A percentile compares a stretch with the other conserved stretches of the same genome.
These are phyloP conservation scores for Yamadazyma olivae DNA, from an alignment of 805 yeast species.

Conservation along the genomic window DNA sequence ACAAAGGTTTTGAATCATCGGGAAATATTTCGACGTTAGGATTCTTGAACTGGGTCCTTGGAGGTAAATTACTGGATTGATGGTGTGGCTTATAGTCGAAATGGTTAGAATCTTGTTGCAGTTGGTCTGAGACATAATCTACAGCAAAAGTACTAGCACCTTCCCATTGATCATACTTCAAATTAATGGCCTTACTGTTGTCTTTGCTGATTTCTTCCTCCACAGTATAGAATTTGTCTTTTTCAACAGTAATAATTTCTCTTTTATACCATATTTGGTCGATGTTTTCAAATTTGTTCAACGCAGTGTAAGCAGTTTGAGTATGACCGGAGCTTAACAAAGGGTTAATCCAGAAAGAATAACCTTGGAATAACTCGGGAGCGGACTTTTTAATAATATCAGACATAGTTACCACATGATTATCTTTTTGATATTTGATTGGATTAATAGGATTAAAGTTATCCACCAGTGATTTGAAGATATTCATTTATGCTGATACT, in stretches of 20 bases:
- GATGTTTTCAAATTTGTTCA: slow-evolving; percentile 38
- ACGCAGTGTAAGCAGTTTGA: slow-evolving; percentile 48
- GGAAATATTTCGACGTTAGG: slow-evolving; percentile 39
- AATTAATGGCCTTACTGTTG: slow-evolving; percentile 3
- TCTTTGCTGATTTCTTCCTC: slow-evolving; percentile 20
- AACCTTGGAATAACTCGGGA: slow-evolving; percentile 39
- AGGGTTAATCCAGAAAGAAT: slow-evolving; percentile 44
- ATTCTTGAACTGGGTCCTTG: slow-evolving; percentile 62
- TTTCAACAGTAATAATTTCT: slow-evolving; percentile 31
- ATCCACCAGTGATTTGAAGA: slow-evolving; percentile 22
- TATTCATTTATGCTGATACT: slow-evolving; percentile 1
- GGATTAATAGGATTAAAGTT: slow-evolving; percentile 23
- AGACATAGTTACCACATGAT: slow-evolving; percentile 11
- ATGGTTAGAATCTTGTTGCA: slow-evolving; percentile 17
- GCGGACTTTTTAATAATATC: slow-evolving; percentile 34
- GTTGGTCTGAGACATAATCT: slow-evolving; percentile 38
- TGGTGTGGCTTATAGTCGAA: slow-evolving; percentile 37
- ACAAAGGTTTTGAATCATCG: slow-evolving; percentile 50
- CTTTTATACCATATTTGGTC: slow-evolving; percentile 48
- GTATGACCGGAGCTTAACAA: slow-evolving; percentile 45
- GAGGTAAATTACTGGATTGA: slow-evolving; percentile 58
- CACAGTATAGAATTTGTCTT: slow-evolving; percentile 17
- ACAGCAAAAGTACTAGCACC: slow-evolving; percentile 47
- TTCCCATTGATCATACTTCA: slow-evolving; percentile 38
- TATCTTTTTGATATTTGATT: slow-evolving; percentile 14